phyloP scores from a whole-genome alignment of 495 filamentous ascomycete genomes.

The Aspergillus steynii region DNA sequence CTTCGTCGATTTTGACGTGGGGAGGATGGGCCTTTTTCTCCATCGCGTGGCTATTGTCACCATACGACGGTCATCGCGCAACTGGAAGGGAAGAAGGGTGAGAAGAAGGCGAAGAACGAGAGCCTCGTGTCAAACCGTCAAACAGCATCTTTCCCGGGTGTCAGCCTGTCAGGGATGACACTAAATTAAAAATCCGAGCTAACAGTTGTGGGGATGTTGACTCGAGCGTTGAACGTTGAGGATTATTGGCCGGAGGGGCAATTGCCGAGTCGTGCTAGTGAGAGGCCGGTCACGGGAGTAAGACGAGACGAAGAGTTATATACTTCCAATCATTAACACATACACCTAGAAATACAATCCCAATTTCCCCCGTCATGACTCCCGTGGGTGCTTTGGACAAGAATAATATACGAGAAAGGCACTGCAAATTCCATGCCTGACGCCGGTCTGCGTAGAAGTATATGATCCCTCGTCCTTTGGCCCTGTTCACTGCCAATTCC shows the following conservation, averaged over 20 bases:
- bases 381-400: no score
- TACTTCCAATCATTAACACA: not conserved
- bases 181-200: not conserved
- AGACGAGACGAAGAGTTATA: not conserved
- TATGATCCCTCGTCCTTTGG: not conserved
- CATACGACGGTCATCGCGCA: not conserved
- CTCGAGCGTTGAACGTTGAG: not conserved
- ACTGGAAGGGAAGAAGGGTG: not conserved
- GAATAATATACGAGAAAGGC: not conserved
- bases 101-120: no score
- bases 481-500: not conserved
- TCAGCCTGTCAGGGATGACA: not conserved
- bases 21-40: not conserved
- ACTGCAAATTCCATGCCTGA: not conserved
- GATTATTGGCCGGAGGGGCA: not conserved
- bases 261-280: not conserved
- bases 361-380: not conserved
- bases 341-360: not conserved
- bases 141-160: not conserved
- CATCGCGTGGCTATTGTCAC: not conserved
- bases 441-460: not conserved
- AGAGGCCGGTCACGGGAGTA: no score
- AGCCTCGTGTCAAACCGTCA: no score
- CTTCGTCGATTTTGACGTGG: conserved; percentile 1
- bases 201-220: not conserved